Conservation (phyloP, 2,329 filamentous ascomycete genomes). For the Fusarium musae region DNA sequence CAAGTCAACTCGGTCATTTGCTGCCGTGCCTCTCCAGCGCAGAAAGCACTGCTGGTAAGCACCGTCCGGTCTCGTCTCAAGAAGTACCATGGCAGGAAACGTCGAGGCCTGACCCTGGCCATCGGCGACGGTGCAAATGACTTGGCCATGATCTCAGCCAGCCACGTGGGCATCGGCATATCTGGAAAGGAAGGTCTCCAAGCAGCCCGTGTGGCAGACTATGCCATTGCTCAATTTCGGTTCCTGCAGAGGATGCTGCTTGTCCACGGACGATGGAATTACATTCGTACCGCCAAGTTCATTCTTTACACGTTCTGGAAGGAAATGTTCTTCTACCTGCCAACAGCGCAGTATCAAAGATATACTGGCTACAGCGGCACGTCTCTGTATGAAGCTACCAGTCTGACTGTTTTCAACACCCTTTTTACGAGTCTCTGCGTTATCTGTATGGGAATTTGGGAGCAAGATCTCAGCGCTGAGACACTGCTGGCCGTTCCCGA, state of each 20-base stretch:
- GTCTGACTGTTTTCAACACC: slow-evolving; percentile 91
- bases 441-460: slow-evolving; percentile 91
- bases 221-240: slow-evolving; percentile 89
- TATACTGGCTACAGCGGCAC: slow-evolving; percentile 91
- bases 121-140: slow-evolving; percentile 96
- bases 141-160: slow-evolving; percentile 91
- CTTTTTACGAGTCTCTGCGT: slow-evolving; percentile 91
- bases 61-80: slow-evolving; percentile 80
- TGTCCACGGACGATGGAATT: slow-evolving; percentile 92
- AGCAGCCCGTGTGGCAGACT: slow-evolving; percentile 89
- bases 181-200: slow-evolving; percentile 93
- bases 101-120: slow-evolving; percentile 79
- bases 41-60: slow-evolving; percentile 89
- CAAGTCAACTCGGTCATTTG: slow-evolving; percentile 90
- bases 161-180: slow-evolving; percentile 89
- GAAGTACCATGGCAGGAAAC: slow-evolving; percentile 54
- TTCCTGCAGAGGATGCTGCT: slow-evolving; percentile 87
- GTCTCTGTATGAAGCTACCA: slow-evolving; percentile 88
- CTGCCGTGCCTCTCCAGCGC: slow-evolving; percentile 88
- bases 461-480: slow-evolving; percentile 85
- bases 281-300: slow-evolving; percentile 88
- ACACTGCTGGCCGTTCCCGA: slow-evolving; percentile 94
- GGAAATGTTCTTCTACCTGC: slow-evolving; percentile 82
- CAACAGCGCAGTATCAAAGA: slow-evolving; percentile 84
- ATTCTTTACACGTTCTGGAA: slow-evolving; percentile 95